Evolutionary conservation across 257 asterid species (phyloP), one percentile per base, ranked within the genome.

Genomic region (Euphrasia confusa): DNA sequence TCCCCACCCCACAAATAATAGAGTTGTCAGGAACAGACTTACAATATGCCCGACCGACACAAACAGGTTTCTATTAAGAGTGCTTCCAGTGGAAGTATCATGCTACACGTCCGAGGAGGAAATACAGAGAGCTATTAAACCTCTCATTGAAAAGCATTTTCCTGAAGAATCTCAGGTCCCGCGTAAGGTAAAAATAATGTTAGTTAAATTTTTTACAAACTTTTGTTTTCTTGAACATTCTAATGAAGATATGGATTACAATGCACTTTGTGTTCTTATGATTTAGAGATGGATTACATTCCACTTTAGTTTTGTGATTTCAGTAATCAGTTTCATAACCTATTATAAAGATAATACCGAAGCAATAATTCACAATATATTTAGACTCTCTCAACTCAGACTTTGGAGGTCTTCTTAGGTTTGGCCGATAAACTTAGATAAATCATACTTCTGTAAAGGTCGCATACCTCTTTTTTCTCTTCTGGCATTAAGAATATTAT

Each of bases 61-160:
- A 68, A 57, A 64, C 79, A 92, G 99, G 83, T 92, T 84, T 80
- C 58, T 89, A 62, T 66, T 93, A 75, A 79, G 97, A 80, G 83
- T 93, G 69, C 90, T 89, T 71, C 99, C 99, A 28, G 68, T 85
- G 60, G 97, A 89, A 80, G 80, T 74, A 37, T n/a, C 96, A 63
- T 89, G 99, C 84, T 93, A 89, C 77, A 88, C 99, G 28, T 93
- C 99, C 6, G 97, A 83, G 60, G 99, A 89, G 56, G 99, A 93
- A 77, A 87, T 93, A 69, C 69, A 62, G 62, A 77, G 79, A 73
- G 96, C 94, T 4, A 87, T 93, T 30, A 83, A 67, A 49, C 95
- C 97, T 67, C 76, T 93, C 12, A 76, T 87, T 63, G 89, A 78
- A 27, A 79, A 82, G 76, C 69, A 85, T 66, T 88, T 89, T 72